Conservation (phyloP, 1,139 yeast species). For the Nakaseomyces bracarensis region DNA sequence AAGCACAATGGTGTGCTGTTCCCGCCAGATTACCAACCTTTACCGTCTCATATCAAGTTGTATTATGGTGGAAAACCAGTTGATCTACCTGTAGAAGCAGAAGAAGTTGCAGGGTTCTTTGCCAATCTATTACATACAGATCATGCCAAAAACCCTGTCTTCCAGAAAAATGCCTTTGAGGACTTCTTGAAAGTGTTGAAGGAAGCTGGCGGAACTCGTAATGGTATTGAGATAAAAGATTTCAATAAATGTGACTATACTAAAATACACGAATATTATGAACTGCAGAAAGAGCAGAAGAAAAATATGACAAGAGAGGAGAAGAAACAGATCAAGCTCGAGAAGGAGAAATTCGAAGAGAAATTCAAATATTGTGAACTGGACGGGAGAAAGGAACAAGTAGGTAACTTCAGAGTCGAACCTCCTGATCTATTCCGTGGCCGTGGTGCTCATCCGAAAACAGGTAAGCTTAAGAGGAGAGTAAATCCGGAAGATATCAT, state of each 20-base stretch:
- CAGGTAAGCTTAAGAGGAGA: slow-evolving; percentile 77
- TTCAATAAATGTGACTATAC: slow-evolving; percentile 73
- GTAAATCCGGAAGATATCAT: slow-evolving; percentile 87
- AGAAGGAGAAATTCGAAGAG: slow-evolving; percentile 69
- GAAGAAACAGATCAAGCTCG: slow-evolving; percentile 63
- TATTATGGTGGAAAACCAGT: slow-evolving; percentile 72
- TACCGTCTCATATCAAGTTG: slow-evolving; percentile 72
- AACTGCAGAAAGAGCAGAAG: slow-evolving; percentile 62
- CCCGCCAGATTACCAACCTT: slow-evolving; percentile 84
- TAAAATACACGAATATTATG: slow-evolving; percentile 66
- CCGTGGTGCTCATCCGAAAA: slow-evolving; percentile 94
- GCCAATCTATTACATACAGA: slow-evolving; percentile 85
- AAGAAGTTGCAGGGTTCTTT: slow-evolving; percentile 92
- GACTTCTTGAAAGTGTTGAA: slow-evolving; percentile 66
- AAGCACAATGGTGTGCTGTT: slow-evolving; percentile 88
- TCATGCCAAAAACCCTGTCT: slow-evolving; percentile 79
- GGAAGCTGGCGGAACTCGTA: slow-evolving; percentile 57
- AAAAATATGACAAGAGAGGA: slow-evolving; percentile 60
- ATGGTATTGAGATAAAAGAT: slow-evolving; percentile 42
- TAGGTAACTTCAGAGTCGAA: slow-evolving; percentile 89
- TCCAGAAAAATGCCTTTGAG: slow-evolving; percentile 75
- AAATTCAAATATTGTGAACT: slow-evolving; percentile 71
- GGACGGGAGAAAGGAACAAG: slow-evolving; percentile 85
- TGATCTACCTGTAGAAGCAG: slow-evolving; percentile 68
- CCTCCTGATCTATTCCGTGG: slow-evolving; percentile 96